These are phyloP conservation scores for Chlorella sp. DNA, from an alignment of 139 green algal species.

Conservation along the genomic window DNA sequence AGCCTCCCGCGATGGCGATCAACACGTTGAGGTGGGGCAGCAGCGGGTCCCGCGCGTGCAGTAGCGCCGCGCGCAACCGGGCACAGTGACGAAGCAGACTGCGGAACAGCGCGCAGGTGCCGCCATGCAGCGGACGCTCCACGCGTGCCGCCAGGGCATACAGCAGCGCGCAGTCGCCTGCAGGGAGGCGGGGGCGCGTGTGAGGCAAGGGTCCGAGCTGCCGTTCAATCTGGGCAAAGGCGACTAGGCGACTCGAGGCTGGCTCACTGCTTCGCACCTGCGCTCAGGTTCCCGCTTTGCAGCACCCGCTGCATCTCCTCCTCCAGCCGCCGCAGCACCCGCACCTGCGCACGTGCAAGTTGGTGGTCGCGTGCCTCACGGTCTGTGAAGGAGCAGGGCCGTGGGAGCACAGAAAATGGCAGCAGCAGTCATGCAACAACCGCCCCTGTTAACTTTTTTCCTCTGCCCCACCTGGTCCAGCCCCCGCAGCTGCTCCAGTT, in stretches of 20 bases:
- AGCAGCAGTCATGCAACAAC: background rate
- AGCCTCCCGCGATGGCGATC: slow-evolving; percentile 69
- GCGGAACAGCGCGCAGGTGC: slow-evolving; percentile 49
- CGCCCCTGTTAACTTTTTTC: no score
- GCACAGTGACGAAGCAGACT: slow-evolving; percentile 56
- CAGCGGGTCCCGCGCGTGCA: slow-evolving; percentile 28
- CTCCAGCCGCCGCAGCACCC: no score
- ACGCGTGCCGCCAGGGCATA: slow-evolving; percentile 54
- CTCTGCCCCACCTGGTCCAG: slow-evolving; percentile 25
- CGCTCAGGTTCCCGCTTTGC: background rate
- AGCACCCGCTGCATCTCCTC: background rate
- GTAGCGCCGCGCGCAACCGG: slow-evolving; percentile 31
- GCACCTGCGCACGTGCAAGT: no score
- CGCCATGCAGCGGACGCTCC: slow-evolving; percentile 50
- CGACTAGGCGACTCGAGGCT: background rate
- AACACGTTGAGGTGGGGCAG: slow-evolving; percentile 78
- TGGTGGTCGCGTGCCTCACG: no score
- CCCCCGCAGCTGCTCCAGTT: slow-evolving; percentile 24
- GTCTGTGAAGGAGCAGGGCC: no score
- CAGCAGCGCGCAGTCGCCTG: slow-evolving; percentile 14
- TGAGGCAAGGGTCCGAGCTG: background rate
- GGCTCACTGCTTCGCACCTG: background rate
- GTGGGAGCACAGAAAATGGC: background rate
- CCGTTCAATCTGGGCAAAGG: background rate
- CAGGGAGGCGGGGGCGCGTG: background rate